Percentiles rank a stretch among this genome's conserved stretches.
Conservation (phyloP, 2,329 filamentous ascomycete species). For the Balansia obtecta region DNA sequence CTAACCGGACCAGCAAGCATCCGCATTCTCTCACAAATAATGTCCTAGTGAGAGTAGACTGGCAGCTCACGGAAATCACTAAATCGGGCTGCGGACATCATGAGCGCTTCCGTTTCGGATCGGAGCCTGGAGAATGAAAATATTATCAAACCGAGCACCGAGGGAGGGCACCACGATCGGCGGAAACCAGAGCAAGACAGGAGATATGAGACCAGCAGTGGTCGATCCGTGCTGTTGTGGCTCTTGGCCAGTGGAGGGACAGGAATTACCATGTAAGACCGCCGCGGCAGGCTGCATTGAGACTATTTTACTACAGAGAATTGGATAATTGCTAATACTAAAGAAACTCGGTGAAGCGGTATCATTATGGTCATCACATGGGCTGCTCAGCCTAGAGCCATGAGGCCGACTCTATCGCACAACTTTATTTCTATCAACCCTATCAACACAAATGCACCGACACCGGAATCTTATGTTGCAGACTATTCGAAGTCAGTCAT, state of each 20-base stretch:
- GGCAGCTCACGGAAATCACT: too few species aligned
- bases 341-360: background rate
- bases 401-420: conserved; percentile 3
- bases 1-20: too few species aligned
- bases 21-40: too few species aligned
- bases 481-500: conserved; percentile 9
- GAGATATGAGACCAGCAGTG: too few species aligned
- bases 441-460: background rate
- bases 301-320: too few species aligned
- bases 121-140: too few species aligned
- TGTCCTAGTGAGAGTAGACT: too few species aligned
- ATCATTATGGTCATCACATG: conserved; percentile 5
- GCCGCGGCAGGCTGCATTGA: background rate
- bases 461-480: conserved; percentile 1
- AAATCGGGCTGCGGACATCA: too few species aligned
- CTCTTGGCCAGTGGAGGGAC: conserved; percentile 3
- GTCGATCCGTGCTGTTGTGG: conserved; percentile 1
- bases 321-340: background rate
- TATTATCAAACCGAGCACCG: too few species aligned
- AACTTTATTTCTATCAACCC: conserved; percentile 7
- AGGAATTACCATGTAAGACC: conserved; percentile 5
- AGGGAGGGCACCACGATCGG: too few species aligned
- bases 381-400: conserved; percentile 4
- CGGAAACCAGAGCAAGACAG: too few species aligned
- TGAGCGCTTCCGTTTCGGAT: too few species aligned